Conservation (phyloP, 2,329 filamentous ascomycete species). For the Cephalotrichum gorgonifer region DNA sequence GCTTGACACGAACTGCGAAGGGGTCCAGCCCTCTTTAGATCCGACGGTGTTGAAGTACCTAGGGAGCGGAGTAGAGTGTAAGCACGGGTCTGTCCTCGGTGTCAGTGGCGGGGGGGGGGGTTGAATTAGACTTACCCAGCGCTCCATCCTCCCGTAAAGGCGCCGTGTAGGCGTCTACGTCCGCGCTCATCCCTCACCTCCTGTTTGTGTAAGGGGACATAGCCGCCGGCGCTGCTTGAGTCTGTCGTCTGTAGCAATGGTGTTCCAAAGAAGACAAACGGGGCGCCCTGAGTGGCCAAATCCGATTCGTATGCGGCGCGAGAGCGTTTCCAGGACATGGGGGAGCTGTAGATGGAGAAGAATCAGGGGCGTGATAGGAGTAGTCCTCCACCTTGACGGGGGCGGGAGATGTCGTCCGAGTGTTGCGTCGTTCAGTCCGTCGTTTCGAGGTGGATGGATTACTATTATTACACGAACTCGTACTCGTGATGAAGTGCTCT, state of each 20-base stretch:
- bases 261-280: conserved; percentile 74
- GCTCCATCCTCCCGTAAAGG: conserved; percentile 93
- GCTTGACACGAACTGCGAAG: conserved; percentile 84
- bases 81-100: conserved; percentile 20
- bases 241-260: conserved; percentile 73
- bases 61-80: conserved; percentile 10
- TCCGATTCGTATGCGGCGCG: conserved; percentile 71
- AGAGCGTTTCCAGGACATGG: conserved; percentile 72
- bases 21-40: conserved; percentile 96
- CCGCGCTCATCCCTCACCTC: conserved; percentile 90
- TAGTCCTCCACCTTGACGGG: too few relatives aligned
- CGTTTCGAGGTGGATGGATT: too few relatives aligned
- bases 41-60: conserved; percentile 98
- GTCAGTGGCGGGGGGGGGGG: not conserved
- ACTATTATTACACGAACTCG: too few relatives aligned
- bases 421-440: not conserved
- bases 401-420: too few relatives aligned
- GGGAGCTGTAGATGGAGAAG: conserved; percentile 8
- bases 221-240: conserved; percentile 79
- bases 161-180: conserved; percentile 82
- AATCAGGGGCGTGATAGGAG: not conserved
- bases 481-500: too few relatives aligned
- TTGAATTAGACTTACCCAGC: conserved; percentile 54
- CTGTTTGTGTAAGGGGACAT: conserved; percentile 95
- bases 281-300: conserved; percentile 53